A percentile compares a stretch with the other conserved stretches of the same genome.
Evolutionary conservation across 2,329 filamentous ascomycete genomes (phyloP).

Genomic region (Hymenoscyphus infarciens): DNA sequence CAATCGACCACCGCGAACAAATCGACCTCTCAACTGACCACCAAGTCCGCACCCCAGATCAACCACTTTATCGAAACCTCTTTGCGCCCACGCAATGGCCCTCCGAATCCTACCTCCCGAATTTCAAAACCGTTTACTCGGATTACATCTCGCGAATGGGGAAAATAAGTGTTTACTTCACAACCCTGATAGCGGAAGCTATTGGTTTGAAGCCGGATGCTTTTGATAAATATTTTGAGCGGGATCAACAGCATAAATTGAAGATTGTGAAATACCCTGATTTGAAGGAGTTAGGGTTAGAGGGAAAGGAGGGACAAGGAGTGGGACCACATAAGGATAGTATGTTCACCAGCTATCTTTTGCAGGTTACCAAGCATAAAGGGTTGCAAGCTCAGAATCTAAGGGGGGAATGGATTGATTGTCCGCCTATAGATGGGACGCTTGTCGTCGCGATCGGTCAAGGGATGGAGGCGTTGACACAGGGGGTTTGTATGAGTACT

Average conservation of each 20-base stretch:
- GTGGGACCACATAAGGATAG: constrained; percentile 82
- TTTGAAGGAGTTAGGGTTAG: constrained; percentile 51
- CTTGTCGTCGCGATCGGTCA: constrained; percentile 86
- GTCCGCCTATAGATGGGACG: constrained; percentile 69
- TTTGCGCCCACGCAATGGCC: constrained; percentile 82
- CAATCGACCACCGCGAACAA: constrained; percentile 78
- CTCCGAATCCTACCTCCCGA: constrained; percentile 55
- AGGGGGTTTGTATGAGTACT: constrained; percentile 76
- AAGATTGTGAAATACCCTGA: constrained; percentile 90
- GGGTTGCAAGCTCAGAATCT: constrained; percentile 83
- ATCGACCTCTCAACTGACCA: constrained; percentile 83
- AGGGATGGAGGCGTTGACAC: constrained; percentile 79
- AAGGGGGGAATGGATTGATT: constrained; percentile 76
- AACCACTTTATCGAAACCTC: constrained; percentile 71
- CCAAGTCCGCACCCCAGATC: constrained; percentile 54
- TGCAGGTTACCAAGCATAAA: constrained; percentile 72
- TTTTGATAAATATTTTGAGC: constrained; percentile 76
- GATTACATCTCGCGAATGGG: constrained; percentile 78
- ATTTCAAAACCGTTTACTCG: constrained; percentile 65
- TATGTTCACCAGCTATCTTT: constrained; percentile 77
- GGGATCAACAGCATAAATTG: constrained; percentile 71
- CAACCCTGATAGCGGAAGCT: constrained; percentile 78
- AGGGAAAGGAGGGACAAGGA: constrained; percentile 47
- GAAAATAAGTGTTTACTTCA: constrained; percentile 68
- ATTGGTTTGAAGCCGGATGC: constrained; percentile 66